phyloP scores from a whole-genome alignment of 805 yeast genomes.

The Saturnispora gosingensis region DNA sequence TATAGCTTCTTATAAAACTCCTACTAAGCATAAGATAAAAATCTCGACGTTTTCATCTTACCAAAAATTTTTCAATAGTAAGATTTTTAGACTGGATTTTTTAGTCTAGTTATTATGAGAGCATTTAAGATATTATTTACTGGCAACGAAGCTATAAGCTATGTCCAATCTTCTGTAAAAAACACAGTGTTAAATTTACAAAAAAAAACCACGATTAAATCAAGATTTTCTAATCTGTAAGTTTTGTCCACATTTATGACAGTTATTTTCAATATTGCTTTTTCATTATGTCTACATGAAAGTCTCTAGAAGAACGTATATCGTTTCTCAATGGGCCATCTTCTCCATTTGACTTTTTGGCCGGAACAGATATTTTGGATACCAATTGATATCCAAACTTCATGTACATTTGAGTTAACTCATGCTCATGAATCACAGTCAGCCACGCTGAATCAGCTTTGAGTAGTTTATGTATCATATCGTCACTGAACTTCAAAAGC shows the following conservation, averaged over 20 bases:
- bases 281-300: conserved; percentile 33
- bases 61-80: not conserved
- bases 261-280: conserved; percentile 10
- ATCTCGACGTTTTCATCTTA: not conserved
- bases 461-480: conserved; percentile 8
- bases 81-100: not conserved
- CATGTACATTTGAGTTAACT: conserved; percentile 36
- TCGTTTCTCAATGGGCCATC: conserved; percentile 28
- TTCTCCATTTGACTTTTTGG: conserved; percentile 16
- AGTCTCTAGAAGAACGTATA: conserved; percentile 30
- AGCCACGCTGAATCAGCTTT: conserved; percentile 25
- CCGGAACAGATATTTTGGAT: conserved; percentile 18
- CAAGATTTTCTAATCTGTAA: no score
- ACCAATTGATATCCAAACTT: conserved; percentile 31
- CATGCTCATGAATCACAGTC: conserved; percentile 41
- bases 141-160: no score
- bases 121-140: no score
- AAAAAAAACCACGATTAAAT: not conserved
- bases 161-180: no score
- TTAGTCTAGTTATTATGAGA: not conserved
- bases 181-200: not conserved
- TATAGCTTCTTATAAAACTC: conserved; percentile 4
- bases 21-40: not conserved
- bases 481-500: conserved; percentile 16
- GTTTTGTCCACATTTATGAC: not conserved